Base-by-base conservation (phyloP, 257 asterid genomes). In the Solanum pimpinellifolium region DNA sequence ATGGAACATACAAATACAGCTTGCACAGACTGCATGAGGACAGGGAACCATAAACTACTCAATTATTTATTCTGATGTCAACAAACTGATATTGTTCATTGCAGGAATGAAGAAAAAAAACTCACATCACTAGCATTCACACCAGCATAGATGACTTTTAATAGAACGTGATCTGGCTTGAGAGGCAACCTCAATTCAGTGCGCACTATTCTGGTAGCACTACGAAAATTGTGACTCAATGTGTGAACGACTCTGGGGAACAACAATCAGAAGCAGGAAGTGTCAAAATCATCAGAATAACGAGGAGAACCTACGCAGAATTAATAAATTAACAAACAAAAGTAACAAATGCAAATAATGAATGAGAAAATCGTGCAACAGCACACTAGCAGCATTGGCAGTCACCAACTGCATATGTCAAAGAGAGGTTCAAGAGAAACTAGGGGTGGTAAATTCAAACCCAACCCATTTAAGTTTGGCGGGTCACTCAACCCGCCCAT, bases 61-160 rank as follows among this genome's bases (percentile, higher is more conserved):
- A 27, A 15, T 16, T 46, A 46, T 27, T 78, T 49, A 18, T 35
- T 78, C 25, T 78, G 69, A 82, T 78, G 46, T 66, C 42, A 88
- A 73, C 37, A 56, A 37, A 56, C 82, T 62, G 68, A 87, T 60
- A 68, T 62, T 42, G 27, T 60, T 66, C 13, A 41, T 77, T 65
- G 47, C 23, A 41, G 62, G 68, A 27, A 83, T 88, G 6, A 9
- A 52, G 42, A 46, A 15, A 85, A 88, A 59, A 87, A 89, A 93
- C 98, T 94, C 93, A 95, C 99, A 90, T 97, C 99, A 92, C 98
- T 97, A 74, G 99, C 99, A 90, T 97, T 95, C 72, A 97, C 99
- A 90, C 99, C 99, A 69, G 99, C 99, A 91, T 97, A 95, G 83
- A 97, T 91, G 91, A 95, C 88, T 90, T 97, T 97, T 93, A 97